These are phyloP conservation scores for Asterionellopsis glacialis DNA, from an alignment of 108 stramenopile genomes.

Conservation along the genomic window DNA sequence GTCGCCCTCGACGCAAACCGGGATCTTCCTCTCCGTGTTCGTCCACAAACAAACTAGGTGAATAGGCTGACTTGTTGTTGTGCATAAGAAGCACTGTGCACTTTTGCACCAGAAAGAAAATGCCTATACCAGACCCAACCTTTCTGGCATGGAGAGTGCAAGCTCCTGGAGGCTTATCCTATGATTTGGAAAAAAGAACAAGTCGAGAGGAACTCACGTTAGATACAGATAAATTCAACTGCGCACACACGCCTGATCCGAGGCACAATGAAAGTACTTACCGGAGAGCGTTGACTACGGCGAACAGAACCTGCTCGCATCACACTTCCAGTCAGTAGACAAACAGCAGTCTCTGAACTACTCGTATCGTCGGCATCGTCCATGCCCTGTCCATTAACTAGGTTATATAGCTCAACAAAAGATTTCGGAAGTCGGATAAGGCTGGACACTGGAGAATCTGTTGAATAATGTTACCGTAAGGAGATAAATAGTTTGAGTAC, in stretches of 20 bases:
- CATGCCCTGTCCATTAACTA: conserved; percentile 57
- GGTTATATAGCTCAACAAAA: conserved; percentile 83
- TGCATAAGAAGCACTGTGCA: conserved; percentile 90
- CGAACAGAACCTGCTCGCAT: conserved; percentile 72
- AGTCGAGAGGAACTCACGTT: not conserved
- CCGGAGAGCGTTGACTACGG: conserved; percentile 25
- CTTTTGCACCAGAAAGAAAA: conserved; percentile 89
- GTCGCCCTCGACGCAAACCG: conserved; percentile 76
- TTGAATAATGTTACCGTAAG: not conserved
- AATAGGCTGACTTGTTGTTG: conserved; percentile 91
- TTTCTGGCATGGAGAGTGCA: conserved; percentile 85
- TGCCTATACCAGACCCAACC: conserved; percentile 82
- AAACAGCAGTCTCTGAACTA: conserved; percentile 81
- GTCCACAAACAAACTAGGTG: conserved; percentile 87
- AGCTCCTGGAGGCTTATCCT: conserved; percentile 61
- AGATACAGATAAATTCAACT: not conserved
- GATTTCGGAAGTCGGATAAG: conserved; percentile 80
- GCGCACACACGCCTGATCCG: not conserved
- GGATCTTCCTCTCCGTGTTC: conserved; percentile 93
- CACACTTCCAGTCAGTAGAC: conserved; percentile 83
- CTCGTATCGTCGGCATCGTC: conserved; percentile 64
- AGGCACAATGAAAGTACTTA: conserved; percentile 12
- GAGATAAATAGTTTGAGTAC: not conserved
- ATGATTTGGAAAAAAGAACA: conserved; percentile 8
- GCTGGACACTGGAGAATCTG: conserved; percentile 43